These are phyloP conservation scores for Sugiyamaella pinicola DNA, from an alignment of 1,139 yeast species.

Conservation along the genomic window DNA sequence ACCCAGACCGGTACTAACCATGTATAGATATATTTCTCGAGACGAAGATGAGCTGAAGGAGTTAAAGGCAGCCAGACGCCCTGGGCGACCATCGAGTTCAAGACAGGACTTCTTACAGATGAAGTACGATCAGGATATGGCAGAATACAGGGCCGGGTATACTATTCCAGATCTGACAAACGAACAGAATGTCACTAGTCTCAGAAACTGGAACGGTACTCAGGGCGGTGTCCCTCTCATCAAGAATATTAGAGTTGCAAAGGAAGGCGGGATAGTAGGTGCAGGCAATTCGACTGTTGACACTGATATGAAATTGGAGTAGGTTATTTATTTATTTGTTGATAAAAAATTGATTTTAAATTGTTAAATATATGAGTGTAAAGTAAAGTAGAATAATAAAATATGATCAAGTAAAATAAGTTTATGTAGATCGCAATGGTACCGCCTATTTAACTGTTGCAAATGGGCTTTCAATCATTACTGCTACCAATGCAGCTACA, in stretches of 20 bases:
- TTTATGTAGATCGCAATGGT: no score
- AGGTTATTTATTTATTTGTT: neutral
- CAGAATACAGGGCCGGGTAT: slow-evolving; percentile 70
- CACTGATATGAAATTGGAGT: slow-evolving; percentile 9
- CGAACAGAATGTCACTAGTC: slow-evolving; percentile 56
- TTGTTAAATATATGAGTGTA: neutral
- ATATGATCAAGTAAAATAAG: neutral
- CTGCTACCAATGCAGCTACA: slow-evolving; percentile 21
- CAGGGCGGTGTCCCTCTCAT: slow-evolving; percentile 75
- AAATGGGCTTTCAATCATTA: slow-evolving; percentile 26
- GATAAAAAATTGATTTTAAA: no score
- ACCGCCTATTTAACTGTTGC: slow-evolving; percentile 18
- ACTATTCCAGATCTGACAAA: slow-evolving; percentile 71
- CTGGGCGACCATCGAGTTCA: slow-evolving; percentile 81
- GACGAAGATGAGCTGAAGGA: slow-evolving; percentile 70
- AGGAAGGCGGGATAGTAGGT: slow-evolving; percentile 24
- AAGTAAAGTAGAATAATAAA: neutral
- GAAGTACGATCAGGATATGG: slow-evolving; percentile 59
- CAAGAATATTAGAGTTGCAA: slow-evolving; percentile 45
- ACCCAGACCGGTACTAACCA: no score
- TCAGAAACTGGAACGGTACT: slow-evolving; percentile 79
- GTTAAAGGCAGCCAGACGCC: slow-evolving; percentile 63
- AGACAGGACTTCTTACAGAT: slow-evolving; percentile 69
- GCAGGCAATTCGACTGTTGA: slow-evolving; percentile 2
- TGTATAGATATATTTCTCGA: slow-evolving; percentile 21